Evolutionary conservation across 2,329 filamentous ascomycete genomes (phyloP).

Genomic region (Talaromyces sp.): DNA sequence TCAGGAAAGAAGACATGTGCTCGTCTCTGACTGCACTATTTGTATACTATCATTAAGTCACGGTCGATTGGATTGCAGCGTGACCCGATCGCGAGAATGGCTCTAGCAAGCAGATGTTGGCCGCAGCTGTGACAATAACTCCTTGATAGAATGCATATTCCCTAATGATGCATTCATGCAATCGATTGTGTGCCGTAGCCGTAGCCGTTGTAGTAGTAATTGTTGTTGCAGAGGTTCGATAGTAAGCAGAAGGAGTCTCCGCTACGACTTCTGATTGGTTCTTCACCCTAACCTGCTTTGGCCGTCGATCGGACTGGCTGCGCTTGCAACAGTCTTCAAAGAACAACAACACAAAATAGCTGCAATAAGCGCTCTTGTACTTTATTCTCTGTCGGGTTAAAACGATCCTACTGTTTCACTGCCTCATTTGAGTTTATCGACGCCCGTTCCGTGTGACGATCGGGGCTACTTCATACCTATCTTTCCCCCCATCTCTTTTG

Average conservation of each 20-base stretch:
- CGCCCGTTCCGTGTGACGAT: background rate
- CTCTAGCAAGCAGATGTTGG: background rate
- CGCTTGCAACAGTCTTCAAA: background rate
- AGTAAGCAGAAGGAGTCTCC: background rate
- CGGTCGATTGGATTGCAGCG: background rate
- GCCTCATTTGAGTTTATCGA: background rate
- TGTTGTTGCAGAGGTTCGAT: background rate
- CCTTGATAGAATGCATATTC: background rate
- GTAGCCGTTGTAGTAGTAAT: background rate
- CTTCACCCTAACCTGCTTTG: conserved; percentile 12
- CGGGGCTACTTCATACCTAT: background rate
- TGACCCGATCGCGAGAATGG: background rate
- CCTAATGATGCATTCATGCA: background rate
- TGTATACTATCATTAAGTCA: background rate
- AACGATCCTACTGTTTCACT: background rate
- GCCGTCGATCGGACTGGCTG: conserved; percentile 7
- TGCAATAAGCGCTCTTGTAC: background rate
- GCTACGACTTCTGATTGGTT: conserved; percentile 10
- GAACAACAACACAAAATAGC: background rate
- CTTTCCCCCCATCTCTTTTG: background rate
- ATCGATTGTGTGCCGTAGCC: too few species aligned
- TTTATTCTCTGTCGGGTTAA: background rate
- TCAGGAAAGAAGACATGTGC: background rate
- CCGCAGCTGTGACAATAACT: background rate
- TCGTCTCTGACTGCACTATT: background rate